Base-by-base conservation (phyloP, 805 yeast genomes). In the Yarrowia bubula region DNA sequence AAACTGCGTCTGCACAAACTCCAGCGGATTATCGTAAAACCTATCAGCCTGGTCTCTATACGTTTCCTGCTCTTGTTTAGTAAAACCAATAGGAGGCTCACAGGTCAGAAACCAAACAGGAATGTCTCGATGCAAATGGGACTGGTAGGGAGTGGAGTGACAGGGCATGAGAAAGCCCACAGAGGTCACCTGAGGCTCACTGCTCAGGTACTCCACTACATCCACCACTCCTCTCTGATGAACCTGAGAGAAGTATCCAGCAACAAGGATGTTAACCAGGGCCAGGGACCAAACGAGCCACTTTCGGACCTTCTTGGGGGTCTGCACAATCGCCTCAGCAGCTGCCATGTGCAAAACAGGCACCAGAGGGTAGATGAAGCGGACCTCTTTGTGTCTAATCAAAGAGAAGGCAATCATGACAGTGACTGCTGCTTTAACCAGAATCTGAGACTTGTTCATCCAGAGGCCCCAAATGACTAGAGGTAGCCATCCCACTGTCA, bases 81-180 rank as follows among this genome's bases (percentile, higher is more conserved):
- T 42, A 18, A 69, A 37, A 7, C 81, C 81, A 17, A 86, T 73
- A 0, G 99, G 98, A 0, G 99, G 99, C 66, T 91, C 96, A 75
- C 99, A 95, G 0, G 96, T 85, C 44, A 95, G 77, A 64, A 87
- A 86, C 96, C 97, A 89, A 1, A 86, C 81, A 0, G 73, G 69
- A 4, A 82, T 72, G 32, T 79, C 81, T 22, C 89, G 76, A 71
- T 92, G 96, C 44, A 95, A 75, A 72, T 88, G 86, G 31, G 95
- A 84, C 72, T 91, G 97, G 86, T 95, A 89, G 1, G 99, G 99
- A 0, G 98, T 93, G 0, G 98, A 92, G 75, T 95, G 99, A 71
- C 99, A 95, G 0, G 99, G 99, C 72, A 92, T 91, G 14, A 95
- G 75, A 70, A 95, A 90, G 0, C 97, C 96, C 33, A 92, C 76